Conservation (phyloP, 1,139 yeast species). For the Meyerozyma athensensis region DNA sequence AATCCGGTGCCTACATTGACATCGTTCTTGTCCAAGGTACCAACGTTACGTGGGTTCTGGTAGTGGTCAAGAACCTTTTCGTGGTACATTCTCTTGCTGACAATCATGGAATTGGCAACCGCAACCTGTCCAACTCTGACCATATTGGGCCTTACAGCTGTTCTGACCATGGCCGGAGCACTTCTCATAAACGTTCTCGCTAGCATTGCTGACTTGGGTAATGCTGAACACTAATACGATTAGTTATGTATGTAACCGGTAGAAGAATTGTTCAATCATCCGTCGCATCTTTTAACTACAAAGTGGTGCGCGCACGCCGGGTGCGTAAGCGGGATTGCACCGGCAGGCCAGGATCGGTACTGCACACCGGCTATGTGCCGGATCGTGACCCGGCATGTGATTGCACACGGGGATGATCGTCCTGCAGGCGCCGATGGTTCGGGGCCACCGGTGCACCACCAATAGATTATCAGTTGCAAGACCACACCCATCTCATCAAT, state of each 20-base stretch:
- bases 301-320: background rate
- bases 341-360: too few species aligned
- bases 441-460: too few species aligned
- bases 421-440: too few species aligned
- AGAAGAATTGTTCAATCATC: background rate
- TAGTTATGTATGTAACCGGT: background rate
- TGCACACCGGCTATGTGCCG: too few species aligned
- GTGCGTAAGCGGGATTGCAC: background rate
- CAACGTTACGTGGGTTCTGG: conserved; percentile 95
- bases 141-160: conserved; percentile 9
- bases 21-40: conserved; percentile 76
- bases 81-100: conserved; percentile 45
- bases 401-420: too few species aligned
- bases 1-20: conserved; percentile 92
- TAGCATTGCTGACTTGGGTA: conserved; percentile 14
- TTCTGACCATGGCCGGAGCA: conserved; percentile 9
- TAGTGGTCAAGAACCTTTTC: conserved; percentile 86
- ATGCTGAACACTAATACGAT: background rate
- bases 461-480: too few species aligned
- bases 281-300: background rate
- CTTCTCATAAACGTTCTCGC: conserved; percentile 21
- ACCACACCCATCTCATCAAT: too few species aligned
- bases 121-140: conserved; percentile 7
- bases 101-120: conserved; percentile 4
- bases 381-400: too few species aligned